Percentiles rank a stretch among this genome's conserved stretches.
phyloP scores from a whole-genome alignment of 306 rosid species.

The Carpinus fangiana region DNA sequence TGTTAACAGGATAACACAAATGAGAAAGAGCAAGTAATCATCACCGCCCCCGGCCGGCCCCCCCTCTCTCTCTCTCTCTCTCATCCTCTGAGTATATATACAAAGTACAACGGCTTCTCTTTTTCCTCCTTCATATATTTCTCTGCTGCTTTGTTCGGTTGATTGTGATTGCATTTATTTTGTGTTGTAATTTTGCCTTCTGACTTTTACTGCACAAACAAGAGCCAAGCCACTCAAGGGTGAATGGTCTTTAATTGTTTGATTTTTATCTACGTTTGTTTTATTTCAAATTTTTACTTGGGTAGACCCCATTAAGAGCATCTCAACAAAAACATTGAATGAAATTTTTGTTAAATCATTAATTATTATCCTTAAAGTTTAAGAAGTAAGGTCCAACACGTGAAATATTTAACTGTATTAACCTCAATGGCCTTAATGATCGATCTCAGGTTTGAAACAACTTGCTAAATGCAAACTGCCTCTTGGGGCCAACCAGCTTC shows the following conservation, averaged over 20 bases:
- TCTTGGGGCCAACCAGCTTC: too few relatives aligned
- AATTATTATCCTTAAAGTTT: too few relatives aligned
- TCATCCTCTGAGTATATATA: not conserved
- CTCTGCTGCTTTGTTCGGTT: constrained; percentile 19
- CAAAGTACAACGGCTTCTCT: constrained; percentile 21
- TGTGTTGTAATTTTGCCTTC: not conserved
- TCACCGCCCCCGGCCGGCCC: not conserved
- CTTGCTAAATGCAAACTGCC: too few relatives aligned
- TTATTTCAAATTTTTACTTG: not conserved
- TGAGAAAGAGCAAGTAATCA: constrained; percentile 4
- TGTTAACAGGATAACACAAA: constrained; percentile 11
- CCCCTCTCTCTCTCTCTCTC: too few relatives aligned
- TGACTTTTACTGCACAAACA: not conserved
- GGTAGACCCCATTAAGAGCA: not conserved
- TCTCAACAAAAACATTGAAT: not conserved
- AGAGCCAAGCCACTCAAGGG: not conserved
- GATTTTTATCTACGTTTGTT: not conserved
- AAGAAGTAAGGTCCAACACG: too few relatives aligned
- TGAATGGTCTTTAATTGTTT: not conserved
- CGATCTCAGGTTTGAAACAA: too few relatives aligned
- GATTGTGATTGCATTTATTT: constrained; percentile 3
- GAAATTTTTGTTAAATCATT: too few relatives aligned
- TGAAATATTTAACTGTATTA: too few relatives aligned
- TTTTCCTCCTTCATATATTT: constrained; percentile 11
- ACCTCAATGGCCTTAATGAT: too few relatives aligned